These are phyloP conservation scores for Hawksworthiomyces lignivorus DNA, from an alignment of 2,329 filamentous ascomycete species.

Conservation along the genomic window DNA sequence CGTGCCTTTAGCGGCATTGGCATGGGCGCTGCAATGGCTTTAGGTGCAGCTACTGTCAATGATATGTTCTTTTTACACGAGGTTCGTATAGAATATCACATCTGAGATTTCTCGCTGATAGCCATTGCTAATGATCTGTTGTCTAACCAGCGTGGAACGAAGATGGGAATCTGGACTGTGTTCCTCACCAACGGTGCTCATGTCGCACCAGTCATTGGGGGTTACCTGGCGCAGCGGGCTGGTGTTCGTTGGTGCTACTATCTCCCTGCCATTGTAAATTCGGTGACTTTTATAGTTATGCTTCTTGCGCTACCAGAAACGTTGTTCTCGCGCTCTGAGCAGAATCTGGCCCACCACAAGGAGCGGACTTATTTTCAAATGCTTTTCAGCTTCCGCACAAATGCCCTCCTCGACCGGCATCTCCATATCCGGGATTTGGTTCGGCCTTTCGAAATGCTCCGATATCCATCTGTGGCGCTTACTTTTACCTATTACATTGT, in stretches of 20 bases:
- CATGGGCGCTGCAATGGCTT: conserved; percentile 8
- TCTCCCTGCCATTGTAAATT: conserved; percentile 7
- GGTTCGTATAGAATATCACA: background rate
- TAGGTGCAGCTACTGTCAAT: conserved; percentile 9
- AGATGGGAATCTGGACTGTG: conserved; percentile 12
- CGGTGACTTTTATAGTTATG: conserved; percentile 6
- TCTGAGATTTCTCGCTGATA: too few relatives aligned
- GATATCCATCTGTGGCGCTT: conserved; percentile 4
- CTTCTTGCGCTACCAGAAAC: conserved; percentile 7
- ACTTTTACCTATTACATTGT: conserved; percentile 11
- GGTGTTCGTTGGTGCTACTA: conserved; percentile 11
- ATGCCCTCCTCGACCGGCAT: conserved; percentile 9
- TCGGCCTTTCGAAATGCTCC: conserved; percentile 8
- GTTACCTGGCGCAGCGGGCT: conserved; percentile 9
- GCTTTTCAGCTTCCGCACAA: conserved; percentile 9
- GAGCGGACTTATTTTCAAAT: conserved; percentile 10
- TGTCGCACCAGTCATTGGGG: conserved; percentile 9
- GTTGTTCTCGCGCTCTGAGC: conserved; percentile 7
- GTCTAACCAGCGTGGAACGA: conserved; percentile 6
- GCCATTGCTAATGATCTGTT: background rate
- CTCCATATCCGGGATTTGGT: conserved; percentile 1
- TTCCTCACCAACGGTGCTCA: conserved; percentile 11
- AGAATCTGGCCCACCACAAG: conserved; percentile 5
- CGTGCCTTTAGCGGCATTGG: conserved; percentile 9
- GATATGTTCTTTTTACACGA: conserved; percentile 12